Evolutionary conservation across 2,329 filamentous ascomycete genomes (phyloP), one percentile per base, ranked within the genome.

Genomic region (Westerdykella aurantiaca): DNA sequence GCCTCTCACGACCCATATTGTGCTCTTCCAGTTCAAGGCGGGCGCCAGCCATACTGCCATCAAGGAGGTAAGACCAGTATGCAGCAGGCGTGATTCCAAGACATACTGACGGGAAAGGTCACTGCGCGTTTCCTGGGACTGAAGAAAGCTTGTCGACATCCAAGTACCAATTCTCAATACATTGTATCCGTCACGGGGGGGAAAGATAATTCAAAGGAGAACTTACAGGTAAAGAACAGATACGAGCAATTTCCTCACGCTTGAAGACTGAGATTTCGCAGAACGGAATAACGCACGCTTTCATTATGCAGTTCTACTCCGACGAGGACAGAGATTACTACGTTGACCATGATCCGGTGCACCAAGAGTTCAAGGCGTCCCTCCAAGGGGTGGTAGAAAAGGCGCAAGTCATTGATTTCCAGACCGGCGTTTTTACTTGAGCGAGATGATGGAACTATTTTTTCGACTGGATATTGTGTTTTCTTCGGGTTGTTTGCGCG

Each of bases 1-100:
- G 25, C 60, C 58, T 6, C 52, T 52, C 29, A 61, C 56, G 7
- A 59, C 56, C 17, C 82, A 86, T 58, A 74, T 85, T 33, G 81
- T 85, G 9, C 69, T 84, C 23, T 81, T 85, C 54, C 71, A 22
- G 67, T 83, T 7, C 68, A 76, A 53, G 72, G 75, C 52, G 81
- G 82, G 65, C 35, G 73, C 66, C 2, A 41, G 11, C 34, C 7
- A 38, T 18, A 17, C 31, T 4, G 34, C 21, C 31, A 41, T 46
- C 21, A 42, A 34, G 14, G 25, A 37, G 33, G 31, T 43, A 52
- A 39, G 40, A 6, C 38, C n/a, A 2, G 4, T n/a, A 12, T 22
- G 14, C 7, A 10, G 4, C 18, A 29, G 25, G 16, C 17, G 22
- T 38, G 38, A 16, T 34, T 5, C 12, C 14, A 53, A 34, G 51